Evolutionary conservation across 768 basidiomycete species (phyloP).

Genomic region (Phanerodontia chrysosporium): DNA sequence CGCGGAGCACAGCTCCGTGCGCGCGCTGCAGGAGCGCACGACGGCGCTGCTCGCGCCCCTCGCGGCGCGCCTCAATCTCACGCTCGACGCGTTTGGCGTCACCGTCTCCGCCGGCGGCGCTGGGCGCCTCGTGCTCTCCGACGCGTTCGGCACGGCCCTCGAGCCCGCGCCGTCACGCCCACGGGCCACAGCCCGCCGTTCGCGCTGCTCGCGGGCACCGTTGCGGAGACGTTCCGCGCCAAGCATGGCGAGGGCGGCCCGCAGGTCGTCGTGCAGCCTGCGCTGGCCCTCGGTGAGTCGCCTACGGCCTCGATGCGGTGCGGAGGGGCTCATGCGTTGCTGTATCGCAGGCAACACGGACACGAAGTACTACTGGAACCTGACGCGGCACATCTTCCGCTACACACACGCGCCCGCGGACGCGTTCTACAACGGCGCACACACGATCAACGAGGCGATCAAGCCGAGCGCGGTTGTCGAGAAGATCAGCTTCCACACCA

Average conservation of each 20-base stretch:
- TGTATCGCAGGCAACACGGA: slow-evolving; percentile 24
- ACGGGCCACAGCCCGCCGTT: slow-evolving; percentile 25
- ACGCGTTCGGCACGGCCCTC: slow-evolving; percentile 42
- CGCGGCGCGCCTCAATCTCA: slow-evolving; percentile 51
- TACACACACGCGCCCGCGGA: slow-evolving; percentile 35
- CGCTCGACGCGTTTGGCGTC: slow-evolving; percentile 54
- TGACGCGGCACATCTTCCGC: slow-evolving; percentile 61
- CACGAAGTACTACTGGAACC: slow-evolving; percentile 42
- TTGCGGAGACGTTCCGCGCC: slow-evolving; percentile 36
- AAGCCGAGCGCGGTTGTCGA: slow-evolving; percentile 50
- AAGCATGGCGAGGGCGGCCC: slow-evolving; percentile 10
- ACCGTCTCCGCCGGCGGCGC: slow-evolving; percentile 30
- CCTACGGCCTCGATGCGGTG: neutral
- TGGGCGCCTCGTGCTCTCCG: slow-evolving; percentile 39
- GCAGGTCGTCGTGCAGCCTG: slow-evolving; percentile 8
- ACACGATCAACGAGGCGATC: slow-evolving; percentile 70
- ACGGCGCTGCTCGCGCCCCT: slow-evolving; percentile 37
- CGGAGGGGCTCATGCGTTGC: neutral
- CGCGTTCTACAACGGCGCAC: slow-evolving; percentile 33
- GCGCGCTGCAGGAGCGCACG: slow-evolving; percentile 21
- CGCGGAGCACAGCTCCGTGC: slow-evolving; percentile 28
- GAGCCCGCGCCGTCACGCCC: slow-evolving; percentile 60
- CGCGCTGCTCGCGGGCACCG: slow-evolving; percentile 31
- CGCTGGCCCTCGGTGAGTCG: neutral
- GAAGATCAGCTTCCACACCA: slow-evolving; percentile 61